phyloP scores from a whole-genome alignment of 2,329 filamentous ascomycete genomes.

The Didymella glomerata region DNA sequence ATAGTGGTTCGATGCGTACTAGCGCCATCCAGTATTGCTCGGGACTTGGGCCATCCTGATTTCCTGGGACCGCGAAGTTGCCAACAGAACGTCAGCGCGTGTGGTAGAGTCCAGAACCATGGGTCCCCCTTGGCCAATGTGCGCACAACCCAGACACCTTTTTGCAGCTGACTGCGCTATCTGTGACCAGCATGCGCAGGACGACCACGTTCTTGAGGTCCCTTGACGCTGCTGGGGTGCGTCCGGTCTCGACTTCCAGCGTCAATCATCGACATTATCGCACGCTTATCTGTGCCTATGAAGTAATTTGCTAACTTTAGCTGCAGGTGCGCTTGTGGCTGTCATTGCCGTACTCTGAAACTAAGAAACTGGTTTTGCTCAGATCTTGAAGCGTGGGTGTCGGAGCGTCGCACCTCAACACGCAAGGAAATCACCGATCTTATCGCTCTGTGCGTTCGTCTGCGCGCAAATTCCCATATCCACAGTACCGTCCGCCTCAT shows the following conservation, averaged over 20 bases:
- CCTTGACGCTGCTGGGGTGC: constrained; percentile 1
- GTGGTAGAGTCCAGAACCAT: constrained; percentile 20
- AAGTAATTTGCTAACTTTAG: constrained; percentile 14
- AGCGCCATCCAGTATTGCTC: constrained; percentile 12
- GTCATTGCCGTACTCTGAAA: constrained; percentile 10
- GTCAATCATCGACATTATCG: not conserved
- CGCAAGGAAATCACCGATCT: constrained; percentile 2
- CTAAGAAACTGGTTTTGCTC: constrained; percentile 9
- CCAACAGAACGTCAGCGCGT: constrained; percentile 17
- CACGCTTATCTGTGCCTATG: constrained; percentile 15
- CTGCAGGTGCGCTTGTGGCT: constrained; percentile 15
- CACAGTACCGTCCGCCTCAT: constrained; percentile 15
- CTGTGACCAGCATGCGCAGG: constrained; percentile 12
- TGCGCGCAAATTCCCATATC: constrained; percentile 4
- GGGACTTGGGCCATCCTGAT: not conserved
- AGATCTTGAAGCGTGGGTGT: not conserved
- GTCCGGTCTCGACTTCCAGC: constrained; percentile 14
- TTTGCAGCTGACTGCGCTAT: constrained; percentile 15
- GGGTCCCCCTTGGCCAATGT: constrained; percentile 8
- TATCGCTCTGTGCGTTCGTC: not conserved
- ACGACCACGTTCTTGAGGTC: constrained; percentile 11
- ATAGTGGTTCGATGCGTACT: constrained; percentile 1
- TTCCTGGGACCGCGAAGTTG: constrained; percentile 3
- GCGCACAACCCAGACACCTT: constrained; percentile 9
- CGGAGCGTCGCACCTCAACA: constrained; percentile 8